These are phyloP conservation scores for Dioszegia hungarica DNA, from an alignment of 768 basidiomycete species.

Conservation along the genomic window DNA sequence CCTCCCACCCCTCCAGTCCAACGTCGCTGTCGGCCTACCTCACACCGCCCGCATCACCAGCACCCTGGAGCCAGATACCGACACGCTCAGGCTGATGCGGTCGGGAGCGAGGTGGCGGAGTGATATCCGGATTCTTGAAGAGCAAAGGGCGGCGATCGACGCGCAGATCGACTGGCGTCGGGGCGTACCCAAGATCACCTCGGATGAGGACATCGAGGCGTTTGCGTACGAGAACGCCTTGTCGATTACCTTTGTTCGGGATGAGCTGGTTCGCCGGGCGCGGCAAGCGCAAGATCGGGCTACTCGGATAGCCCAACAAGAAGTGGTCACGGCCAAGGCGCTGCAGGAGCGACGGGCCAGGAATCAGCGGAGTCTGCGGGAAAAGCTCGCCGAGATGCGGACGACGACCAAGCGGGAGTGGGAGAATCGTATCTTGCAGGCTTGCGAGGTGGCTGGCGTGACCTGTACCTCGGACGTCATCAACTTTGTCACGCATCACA, in stretches of 20 bases:
- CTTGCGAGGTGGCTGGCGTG: constrained; percentile 4
- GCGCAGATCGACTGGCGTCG: constrained; percentile 10
- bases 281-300: background rate
- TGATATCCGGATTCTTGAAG: constrained; percentile 9
- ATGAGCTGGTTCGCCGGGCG: constrained; percentile 6
- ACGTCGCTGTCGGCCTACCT: background rate
- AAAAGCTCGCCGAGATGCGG: constrained; percentile 24
- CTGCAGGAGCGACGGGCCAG: constrained; percentile 7
- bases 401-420: constrained; percentile 17
- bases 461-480: constrained; percentile 12
- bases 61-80: background rate
- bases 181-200: constrained; percentile 11
- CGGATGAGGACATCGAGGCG: constrained; percentile 15
- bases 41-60: constrained; percentile 1
- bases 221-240: constrained; percentile 27
- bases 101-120: constrained; percentile 13
- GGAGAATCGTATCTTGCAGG: constrained; percentile 16
- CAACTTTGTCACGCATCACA: constrained; percentile 21
- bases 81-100: constrained; percentile 4
- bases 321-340: background rate
- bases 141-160: constrained; percentile 24
- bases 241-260: constrained; percentile 12
- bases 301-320: background rate
- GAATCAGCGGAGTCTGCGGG: constrained; percentile 15
- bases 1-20: background rate